These are phyloP conservation scores for Chalciporus sphaerocephalus DNA, from an alignment of 768 basidiomycete genomes.

Conservation along the genomic window DNA sequence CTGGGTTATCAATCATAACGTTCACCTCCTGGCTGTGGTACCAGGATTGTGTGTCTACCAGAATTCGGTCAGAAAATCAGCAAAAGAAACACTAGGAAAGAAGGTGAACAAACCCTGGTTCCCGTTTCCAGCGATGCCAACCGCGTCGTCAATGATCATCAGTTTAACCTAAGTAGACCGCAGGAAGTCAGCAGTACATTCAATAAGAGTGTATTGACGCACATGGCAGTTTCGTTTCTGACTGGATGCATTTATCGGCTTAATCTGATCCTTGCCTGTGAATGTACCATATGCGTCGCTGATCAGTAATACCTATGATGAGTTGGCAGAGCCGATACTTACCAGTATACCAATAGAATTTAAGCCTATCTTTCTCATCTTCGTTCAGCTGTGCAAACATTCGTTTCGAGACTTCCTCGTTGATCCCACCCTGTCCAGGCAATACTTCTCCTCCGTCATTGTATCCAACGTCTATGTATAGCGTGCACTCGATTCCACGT, in stretches of 20 bases:
- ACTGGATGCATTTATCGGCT: constrained; percentile 59
- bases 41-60: constrained; percentile 60
- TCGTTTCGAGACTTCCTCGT: constrained; percentile 59
- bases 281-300: not conserved
- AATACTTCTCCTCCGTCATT: constrained; percentile 58
- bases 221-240: constrained; percentile 72
- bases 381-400: constrained; percentile 51
- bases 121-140: constrained; percentile 66
- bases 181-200: not conserved
- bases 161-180: constrained; percentile 51
- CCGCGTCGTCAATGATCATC: constrained; percentile 60
- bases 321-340: constrained; percentile 1
- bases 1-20: constrained; percentile 54
- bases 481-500: constrained; percentile 54
- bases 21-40: constrained; percentile 72
- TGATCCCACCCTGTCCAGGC: constrained; percentile 68
- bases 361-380: constrained; percentile 42
- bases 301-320: too few relatives aligned
- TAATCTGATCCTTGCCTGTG: constrained; percentile 55
- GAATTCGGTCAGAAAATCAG: constrained; percentile 2
- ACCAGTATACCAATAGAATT: constrained; percentile 55
- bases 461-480: constrained; percentile 57
- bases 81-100: not conserved
- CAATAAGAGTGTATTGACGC: constrained; percentile 10
- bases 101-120: constrained; percentile 53